Conservation (phyloP, 148 eudicot genomes). For the Vaccinium vitisidaea region DNA sequence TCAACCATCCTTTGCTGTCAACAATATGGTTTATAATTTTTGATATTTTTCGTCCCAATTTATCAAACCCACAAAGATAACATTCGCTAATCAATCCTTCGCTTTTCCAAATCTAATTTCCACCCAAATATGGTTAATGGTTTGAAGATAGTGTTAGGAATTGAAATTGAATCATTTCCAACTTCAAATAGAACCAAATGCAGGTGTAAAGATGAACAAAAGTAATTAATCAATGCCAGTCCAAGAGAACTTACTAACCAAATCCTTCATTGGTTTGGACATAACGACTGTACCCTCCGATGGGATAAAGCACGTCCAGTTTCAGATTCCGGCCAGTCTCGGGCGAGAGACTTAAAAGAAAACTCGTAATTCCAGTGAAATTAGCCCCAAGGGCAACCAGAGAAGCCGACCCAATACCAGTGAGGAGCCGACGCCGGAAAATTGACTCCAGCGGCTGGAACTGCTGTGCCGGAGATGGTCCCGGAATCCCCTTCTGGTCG, state of each 20-base stretch:
- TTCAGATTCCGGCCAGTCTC: constrained; percentile 67
- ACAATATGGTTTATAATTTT: no score
- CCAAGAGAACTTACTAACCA: constrained; percentile 43
- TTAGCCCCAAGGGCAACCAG: constrained; percentile 80
- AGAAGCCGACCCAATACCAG: constrained; percentile 80
- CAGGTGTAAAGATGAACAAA: background rate
- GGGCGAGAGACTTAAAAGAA: constrained; percentile 68
- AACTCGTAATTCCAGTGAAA: constrained; percentile 78
- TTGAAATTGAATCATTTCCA: background rate
- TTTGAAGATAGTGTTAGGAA: background rate
- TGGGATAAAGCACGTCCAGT: constrained; percentile 79
- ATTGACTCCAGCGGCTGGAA: constrained; percentile 53
- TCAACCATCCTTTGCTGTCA: no score
- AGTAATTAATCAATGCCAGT: background rate
- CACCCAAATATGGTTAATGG: background rate
- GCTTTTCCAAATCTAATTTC: background rate
- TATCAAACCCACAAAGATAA: no score
- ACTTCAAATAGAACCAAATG: background rate
- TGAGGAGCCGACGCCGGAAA: constrained; percentile 60
- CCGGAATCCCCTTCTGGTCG: constrained; percentile 34
- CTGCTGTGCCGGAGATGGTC: constrained; percentile 53
- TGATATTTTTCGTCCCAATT: no score
- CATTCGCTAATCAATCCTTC: no score
- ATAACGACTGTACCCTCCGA: constrained; percentile 68
- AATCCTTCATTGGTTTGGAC: constrained; percentile 70